Evolutionary conservation across 225 moss, liverwort and hornwort genomes (phyloP), one percentile per base, ranked within the genome.

Genomic region (Marchantia polymorpha): DNA sequence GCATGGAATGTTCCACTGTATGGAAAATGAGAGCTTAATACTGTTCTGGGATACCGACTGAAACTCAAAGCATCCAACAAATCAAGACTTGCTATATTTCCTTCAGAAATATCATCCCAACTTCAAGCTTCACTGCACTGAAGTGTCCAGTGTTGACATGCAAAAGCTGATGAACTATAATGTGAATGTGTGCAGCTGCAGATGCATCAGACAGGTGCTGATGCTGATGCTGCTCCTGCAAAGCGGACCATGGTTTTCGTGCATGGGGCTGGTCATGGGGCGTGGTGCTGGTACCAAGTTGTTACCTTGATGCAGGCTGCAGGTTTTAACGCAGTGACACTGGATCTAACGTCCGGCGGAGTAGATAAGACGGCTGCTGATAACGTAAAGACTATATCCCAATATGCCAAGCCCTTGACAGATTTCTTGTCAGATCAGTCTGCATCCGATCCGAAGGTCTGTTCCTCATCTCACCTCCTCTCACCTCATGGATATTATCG

Each of bases 251-350:
- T 39, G 39, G 75, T 84, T 27, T 71, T 87, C 4, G 86, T 83
- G 6, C 86, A 86, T 53, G 86, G 86, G 54, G 86, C 80, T 16
- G 74, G 80, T 61, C 81, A 78, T 72, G 86, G 86, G 78, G 83
- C 86, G 12, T 87, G 86, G 86, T 79, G 83, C 71, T 87, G 86
- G 86, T 87, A 83, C 81, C 81, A 83, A 76, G 75, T 87, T 12
- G 78, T 79, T 4, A 66, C 83, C 3, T 30, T 87, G 64, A 63
- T 83, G 64, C 78, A 83, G 64, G 74, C 81, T 65, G 73, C 77
- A 4, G 83, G 83, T 29, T 81, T 83, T 53, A 78, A 69, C 3
- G 81, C 76, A 30, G 83, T 73, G 12, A 66, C 83, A 12, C 29
- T 86, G 27, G 86, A 86, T 69, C 49, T 78, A 25, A 13, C 29